Percentiles rank a stretch among this genome's conserved stretches.
Conservation (phyloP, 1,139 yeast species). For the Candida sanyaensis region DNA sequence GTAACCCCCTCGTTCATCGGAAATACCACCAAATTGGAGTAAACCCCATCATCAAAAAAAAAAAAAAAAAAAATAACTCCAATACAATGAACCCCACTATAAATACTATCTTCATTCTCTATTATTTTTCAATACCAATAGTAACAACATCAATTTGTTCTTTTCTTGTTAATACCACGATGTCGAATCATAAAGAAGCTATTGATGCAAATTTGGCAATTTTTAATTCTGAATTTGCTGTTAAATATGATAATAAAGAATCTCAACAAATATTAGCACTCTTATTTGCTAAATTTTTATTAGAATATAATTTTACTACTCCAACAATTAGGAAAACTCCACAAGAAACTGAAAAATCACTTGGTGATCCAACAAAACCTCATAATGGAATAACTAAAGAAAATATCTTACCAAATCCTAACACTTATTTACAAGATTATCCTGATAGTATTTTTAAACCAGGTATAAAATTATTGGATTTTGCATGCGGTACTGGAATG, state of each 20-base stretch:
- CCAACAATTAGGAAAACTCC: conserved; percentile 14
- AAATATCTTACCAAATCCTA: conserved; percentile 16
- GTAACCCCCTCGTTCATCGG: too few species aligned
- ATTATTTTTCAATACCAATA: background rate
- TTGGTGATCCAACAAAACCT: conserved; percentile 20
- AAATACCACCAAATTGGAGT: too few species aligned
- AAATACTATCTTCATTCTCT: background rate
- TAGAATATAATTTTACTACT: conserved; percentile 21
- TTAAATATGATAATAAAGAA: conserved; percentile 24
- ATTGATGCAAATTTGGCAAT: conserved; percentile 25
- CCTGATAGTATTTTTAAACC: conserved; percentile 24
- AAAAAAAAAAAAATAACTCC: too few species aligned
- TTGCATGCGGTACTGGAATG: conserved; percentile 49
- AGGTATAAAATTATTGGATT: conserved; percentile 35
- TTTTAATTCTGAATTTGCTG: conserved; percentile 22
- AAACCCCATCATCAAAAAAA: too few species aligned
- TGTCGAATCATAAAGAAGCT: conserved; percentile 21
- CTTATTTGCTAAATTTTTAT: conserved; percentile 22
- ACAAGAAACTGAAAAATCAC: conserved; percentile 15
- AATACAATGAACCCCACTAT: too few species aligned
- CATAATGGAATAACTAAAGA: conserved; percentile 17
- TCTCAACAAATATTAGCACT: conserved; percentile 19
- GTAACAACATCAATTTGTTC: background rate
- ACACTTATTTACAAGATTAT: conserved; percentile 11
- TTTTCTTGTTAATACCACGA: background rate